phyloP scores from a whole-genome alignment of 106 monocot genomes.

The Narthecium ossifragum region DNA sequence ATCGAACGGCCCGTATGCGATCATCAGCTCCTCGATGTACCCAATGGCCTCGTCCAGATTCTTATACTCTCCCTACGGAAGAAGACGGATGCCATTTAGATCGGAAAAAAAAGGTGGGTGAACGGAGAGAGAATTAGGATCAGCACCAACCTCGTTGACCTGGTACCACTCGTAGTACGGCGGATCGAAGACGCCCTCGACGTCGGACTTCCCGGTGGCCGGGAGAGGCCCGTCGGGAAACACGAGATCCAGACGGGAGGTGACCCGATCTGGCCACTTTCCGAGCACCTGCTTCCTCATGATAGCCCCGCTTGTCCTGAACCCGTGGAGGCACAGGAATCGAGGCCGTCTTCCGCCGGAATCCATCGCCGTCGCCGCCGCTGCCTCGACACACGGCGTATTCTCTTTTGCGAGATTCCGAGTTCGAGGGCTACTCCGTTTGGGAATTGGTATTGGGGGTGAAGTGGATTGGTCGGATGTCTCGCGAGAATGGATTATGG shows the following conservation, averaged over 20 bases:
- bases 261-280: conserved; percentile 78
- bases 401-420: conserved; percentile 21
- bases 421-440: too few relatives aligned
- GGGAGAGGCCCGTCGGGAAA: conserved; percentile 84
- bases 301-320: conserved; percentile 91
- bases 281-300: conserved; percentile 74
- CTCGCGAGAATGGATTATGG: too few relatives aligned
- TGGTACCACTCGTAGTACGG: conserved; percentile 99
- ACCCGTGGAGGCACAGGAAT: conserved; percentile 90
- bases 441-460: too few relatives aligned
- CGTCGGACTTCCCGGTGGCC: conserved; percentile 77
- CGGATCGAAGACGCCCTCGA: conserved; percentile 79
- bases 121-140: not conserved
- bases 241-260: conserved; percentile 68
- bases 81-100: not conserved
- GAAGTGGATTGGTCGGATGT: too few relatives aligned
- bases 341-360: conserved; percentile 24
- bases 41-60: conserved; percentile 67
- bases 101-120: not conserved
- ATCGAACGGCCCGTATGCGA: conserved; percentile 78
- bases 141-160: conserved; percentile 50
- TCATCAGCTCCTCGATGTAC: conserved; percentile 80
- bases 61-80: conserved; percentile 49
- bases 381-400: not conserved
- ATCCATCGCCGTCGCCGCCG: not conserved